A percentile compares a stretch with the other conserved stretches of the same genome.
These are phyloP conservation scores for Escallonia herrerae DNA, from an alignment of 129 eudicot genomes.

Conservation along the genomic window DNA sequence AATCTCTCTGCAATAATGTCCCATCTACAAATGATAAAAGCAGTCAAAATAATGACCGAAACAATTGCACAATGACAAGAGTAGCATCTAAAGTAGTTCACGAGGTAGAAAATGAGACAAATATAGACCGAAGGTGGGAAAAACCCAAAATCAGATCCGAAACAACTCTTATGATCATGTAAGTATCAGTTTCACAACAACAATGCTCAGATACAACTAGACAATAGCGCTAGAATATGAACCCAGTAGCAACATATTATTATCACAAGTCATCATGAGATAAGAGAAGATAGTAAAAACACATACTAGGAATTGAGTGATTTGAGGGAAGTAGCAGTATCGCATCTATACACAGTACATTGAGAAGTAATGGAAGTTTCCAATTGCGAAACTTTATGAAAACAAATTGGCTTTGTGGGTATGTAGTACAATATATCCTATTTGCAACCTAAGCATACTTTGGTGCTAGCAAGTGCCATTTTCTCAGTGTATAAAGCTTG, in stretches of 20 bases:
- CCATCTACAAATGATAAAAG: constrained; percentile 55
- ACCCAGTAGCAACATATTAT: neutral
- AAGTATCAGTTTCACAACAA: neutral
- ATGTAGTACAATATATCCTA: no score
- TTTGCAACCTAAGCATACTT: no score
- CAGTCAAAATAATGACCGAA: neutral
- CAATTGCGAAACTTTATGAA: no score
- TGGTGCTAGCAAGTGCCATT: no score
- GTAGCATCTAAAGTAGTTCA: neutral
- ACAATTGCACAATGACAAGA: neutral
- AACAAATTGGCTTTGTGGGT: no score
- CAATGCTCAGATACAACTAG: neutral
- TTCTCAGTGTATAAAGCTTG: no score
- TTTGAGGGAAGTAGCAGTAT: neutral
- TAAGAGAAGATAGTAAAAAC: neutral
- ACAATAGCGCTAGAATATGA: neutral
- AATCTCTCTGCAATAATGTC: constrained; percentile 97
- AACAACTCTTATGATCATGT: neutral
- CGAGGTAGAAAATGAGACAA: neutral
- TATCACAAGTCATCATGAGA: neutral
- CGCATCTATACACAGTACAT: no score
- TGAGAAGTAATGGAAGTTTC: no score
- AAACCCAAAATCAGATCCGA: neutral
- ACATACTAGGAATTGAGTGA: neutral
- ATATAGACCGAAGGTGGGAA: neutral